These are phyloP conservation scores for Barnettozyma populi DNA, from an alignment of 805 yeast species.

Conservation along the genomic window DNA sequence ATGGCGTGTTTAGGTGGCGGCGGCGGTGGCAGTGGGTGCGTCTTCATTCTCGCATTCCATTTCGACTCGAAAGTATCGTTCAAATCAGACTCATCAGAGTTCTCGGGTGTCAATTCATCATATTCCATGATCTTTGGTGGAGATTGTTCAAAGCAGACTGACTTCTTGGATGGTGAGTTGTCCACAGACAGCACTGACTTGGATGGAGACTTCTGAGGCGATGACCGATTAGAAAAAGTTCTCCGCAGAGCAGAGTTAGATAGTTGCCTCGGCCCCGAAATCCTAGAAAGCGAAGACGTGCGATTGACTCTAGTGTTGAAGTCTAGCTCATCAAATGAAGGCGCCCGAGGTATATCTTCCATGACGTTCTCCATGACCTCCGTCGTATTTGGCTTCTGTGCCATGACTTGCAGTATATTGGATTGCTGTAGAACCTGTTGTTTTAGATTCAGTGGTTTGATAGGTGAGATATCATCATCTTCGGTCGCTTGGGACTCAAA, in stretches of 20 bases:
- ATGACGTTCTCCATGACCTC: constrained; percentile 12
- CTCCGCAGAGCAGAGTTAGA: constrained; percentile 18
- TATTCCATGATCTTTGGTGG: constrained; percentile 35
- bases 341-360: constrained; percentile 23
- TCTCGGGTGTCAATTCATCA: constrained; percentile 24
- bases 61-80: constrained; percentile 20
- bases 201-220: constrained; percentile 8
- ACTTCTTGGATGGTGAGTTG: constrained; percentile 31
- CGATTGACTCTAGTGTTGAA: constrained; percentile 26
- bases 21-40: constrained; percentile 35
- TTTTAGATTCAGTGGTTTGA: constrained; percentile 25
- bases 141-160: constrained; percentile 34
- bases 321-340: constrained; percentile 30
- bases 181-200: constrained; percentile 10
- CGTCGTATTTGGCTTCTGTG: constrained; percentile 1
- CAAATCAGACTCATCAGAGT: constrained; percentile 18
- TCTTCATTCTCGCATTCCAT: constrained; percentile 22
- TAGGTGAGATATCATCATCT: constrained; percentile 19
- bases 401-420: neutral
- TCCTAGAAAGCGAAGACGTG: constrained; percentile 22
- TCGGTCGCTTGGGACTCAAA: constrained; percentile 8
- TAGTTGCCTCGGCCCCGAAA: constrained; percentile 28
- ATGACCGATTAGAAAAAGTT: constrained; percentile 16
- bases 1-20: constrained; percentile 29
- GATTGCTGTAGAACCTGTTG: constrained; percentile 8